Evolutionary conservation across 2,329 filamentous ascomycete genomes (phyloP).

Genomic region (Huntiella moniliformis): DNA sequence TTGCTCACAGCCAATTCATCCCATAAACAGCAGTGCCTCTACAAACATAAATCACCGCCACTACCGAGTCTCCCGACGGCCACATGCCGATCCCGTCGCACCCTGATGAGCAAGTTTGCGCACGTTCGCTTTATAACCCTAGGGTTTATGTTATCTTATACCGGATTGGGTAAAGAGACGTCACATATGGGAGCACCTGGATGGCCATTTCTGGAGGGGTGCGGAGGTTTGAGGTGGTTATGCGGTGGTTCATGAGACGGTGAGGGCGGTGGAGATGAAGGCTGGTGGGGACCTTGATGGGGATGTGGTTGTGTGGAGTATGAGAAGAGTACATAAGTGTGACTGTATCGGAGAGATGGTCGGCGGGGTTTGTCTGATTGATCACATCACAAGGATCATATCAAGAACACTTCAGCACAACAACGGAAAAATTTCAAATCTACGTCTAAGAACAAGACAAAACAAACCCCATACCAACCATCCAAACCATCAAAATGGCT

Average conservation of each 20-base stretch:
- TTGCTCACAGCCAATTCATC: neutral
- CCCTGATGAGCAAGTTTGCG: conserved; percentile 15
- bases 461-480: neutral
- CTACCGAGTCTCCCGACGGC: neutral
- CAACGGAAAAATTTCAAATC: too few species aligned
- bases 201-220: conserved; percentile 1
- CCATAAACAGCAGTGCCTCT: neutral
- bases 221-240: neutral
- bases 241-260: neutral
- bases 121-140: conserved; percentile 7
- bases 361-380: too few species aligned
- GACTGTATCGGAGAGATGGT: too few species aligned
- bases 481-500: conserved; percentile 1
- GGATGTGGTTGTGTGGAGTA: neutral
- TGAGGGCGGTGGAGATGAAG: neutral
- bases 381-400: too few species aligned
- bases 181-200: conserved; percentile 2
- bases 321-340: neutral
- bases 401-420: too few species aligned
- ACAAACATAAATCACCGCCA: neutral
- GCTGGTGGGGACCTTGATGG: neutral
- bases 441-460: too few species aligned
- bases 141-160: conserved; percentile 9
- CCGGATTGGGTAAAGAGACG: conserved; percentile 1
- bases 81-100: conserved; percentile 10